Base-by-base conservation (phyloP, 495 filamentous ascomycete genomes). In the Penicillium roqueforti region DNA sequence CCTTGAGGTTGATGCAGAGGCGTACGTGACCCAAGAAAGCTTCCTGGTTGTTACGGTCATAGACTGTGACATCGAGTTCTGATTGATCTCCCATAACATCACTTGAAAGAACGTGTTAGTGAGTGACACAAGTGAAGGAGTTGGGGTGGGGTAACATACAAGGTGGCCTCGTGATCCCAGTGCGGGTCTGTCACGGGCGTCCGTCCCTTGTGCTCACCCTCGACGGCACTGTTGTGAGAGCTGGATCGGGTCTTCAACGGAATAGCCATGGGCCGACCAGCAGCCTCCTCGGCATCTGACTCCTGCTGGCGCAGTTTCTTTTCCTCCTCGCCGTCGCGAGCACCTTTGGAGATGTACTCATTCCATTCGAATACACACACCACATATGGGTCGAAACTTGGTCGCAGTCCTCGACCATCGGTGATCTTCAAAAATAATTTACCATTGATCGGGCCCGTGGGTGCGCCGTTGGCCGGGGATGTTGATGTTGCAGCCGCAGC, bases 291-390 rank as follows among this genome's bases (percentile, higher is more conserved):
- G 57, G 85, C 88, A 32, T 84, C 86, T 28, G 84, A 79, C 76
- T 63, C 81, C 75, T 75, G 78, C 73, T 68, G 65, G 25, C 56
- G 61, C 22, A 55, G 56, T 57, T 63, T 80, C 71, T 63, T 75
- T 32, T 84, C 79, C 49, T 82, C 78, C 26, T 72, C 76, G 10
- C 80, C 78, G 52, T 76, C 73, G 51, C 81, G 83, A 38, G 91
- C 89, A 11, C 89, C 89, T 53, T 85, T 87, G 9, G 93, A 97
- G 46, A 98, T 96, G 59, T 92, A 87, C 66, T 98, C 95, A 61
- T 92, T 93, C 69, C 89, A 89, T 66, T 98, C 93, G 62, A 97
- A 98, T 22, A 95, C 92, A 38, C 91, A 96, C 13, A 98, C 91
- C 19, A 96, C 91, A 64, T 97, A 98, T 2, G 93, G 93, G 62